These are phyloP conservation scores for Hymenoscyphus scutula DNA, from an alignment of 2,329 filamentous ascomycete species.

Conservation along the genomic window DNA sequence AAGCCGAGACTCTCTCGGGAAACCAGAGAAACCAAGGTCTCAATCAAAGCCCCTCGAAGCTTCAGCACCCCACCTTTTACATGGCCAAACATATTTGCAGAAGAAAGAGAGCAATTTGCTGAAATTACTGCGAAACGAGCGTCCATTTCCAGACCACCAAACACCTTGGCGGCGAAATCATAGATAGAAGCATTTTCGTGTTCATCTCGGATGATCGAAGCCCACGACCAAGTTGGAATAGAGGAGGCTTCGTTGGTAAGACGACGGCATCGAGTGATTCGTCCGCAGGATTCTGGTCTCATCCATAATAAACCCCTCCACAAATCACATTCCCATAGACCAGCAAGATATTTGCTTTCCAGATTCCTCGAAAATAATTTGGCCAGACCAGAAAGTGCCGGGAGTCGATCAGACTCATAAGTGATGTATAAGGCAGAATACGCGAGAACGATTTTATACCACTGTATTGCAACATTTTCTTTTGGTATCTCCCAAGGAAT, in stretches of 20 bases:
- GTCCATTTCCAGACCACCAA: not conserved
- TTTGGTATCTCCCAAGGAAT: not conserved
- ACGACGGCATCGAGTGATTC: not conserved
- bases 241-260: not conserved
- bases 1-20: no score
- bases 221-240: conserved; percentile 1
- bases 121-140: not conserved
- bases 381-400: not conserved
- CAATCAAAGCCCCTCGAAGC: not conserved
- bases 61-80: not conserved
- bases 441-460: not conserved
- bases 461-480: not conserved
- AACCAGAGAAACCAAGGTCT: not conserved
- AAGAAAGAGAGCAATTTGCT: not conserved
- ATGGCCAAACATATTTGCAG: not conserved
- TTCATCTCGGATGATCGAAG: not conserved
- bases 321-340: not conserved
- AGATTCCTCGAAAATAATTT: not conserved
- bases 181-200: not conserved
- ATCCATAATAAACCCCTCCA: not conserved
- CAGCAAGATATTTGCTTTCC: not conserved
- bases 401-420: not conserved
- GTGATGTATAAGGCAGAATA: not conserved
- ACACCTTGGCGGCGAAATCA: not conserved
- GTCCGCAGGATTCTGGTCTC: not conserved